phyloP scores from a whole-genome alignment of 495 filamentous ascomycete species.

The Pseudevernia furfuracea region DNA sequence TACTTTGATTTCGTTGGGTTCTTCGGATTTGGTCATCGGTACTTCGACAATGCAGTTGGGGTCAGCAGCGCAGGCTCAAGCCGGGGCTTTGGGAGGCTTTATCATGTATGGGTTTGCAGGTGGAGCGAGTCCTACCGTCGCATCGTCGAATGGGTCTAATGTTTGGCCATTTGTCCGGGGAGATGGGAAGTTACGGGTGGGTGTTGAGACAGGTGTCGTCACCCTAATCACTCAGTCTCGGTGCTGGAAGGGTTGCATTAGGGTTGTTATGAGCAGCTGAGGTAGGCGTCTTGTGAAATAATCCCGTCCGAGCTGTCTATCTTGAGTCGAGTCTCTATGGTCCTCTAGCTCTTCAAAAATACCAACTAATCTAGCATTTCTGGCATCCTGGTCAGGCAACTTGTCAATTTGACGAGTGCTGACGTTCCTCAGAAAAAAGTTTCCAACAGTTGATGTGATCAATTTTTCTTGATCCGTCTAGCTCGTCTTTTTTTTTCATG shows the following conservation, averaged over 20 bases:
- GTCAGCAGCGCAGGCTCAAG: not conserved
- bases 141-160: not conserved
- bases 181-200: not conserved
- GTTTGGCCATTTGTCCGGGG: not conserved
- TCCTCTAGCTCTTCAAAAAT: too few species aligned
- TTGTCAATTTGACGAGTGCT: too few species aligned
- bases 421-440: too few species aligned
- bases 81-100: not conserved
- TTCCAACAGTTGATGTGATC: too few species aligned
- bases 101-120: not conserved
- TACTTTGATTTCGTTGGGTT: not conserved
- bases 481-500: too few species aligned
- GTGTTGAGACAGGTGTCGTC: not conserved
- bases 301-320: too few species aligned
- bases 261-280: not conserved
- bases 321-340: too few species aligned
- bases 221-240: not conserved
- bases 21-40: not conserved
- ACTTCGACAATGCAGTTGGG: slow-evolving; percentile 4
- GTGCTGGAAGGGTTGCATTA: not conserved
- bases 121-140: not conserved
- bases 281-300: too few species aligned
- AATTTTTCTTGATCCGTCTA: too few species aligned
- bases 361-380: too few species aligned
- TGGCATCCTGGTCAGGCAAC: too few species aligned